Evolutionary conservation across 75 land plant species (phyloP), one percentile per base, ranked within the genome.

Genomic region (Pinus tabuliformis): DNA sequence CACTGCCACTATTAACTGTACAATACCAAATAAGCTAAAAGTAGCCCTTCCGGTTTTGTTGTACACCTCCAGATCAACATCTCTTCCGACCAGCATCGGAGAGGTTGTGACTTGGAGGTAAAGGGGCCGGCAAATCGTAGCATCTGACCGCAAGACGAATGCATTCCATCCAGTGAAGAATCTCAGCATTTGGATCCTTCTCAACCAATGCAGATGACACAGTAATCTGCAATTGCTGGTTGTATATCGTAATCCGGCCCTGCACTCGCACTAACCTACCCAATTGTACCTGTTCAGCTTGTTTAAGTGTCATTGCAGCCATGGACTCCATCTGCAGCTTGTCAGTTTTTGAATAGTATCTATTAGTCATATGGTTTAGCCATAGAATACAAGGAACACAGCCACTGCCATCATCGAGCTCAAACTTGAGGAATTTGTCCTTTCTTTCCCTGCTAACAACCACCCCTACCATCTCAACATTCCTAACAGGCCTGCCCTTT

Each of bases 131-230:
- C 56, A 81, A 77, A 77, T 77, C 77, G 33, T 81, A 79, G 59
- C 83, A 72, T 17, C 71, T 59, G 2, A 79, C 21, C 1, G 94
- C 88, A 49, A 96, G 77, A 21, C 79, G 83, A 70, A 96, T 72
- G 83, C 96, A 96, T 39, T 93, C 90, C 85, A 96, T 77, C 94
- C 94, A 93, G 80, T 93, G 96, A 75, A 89, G 59, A 39, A 86
- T 76, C 85, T 96, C 96, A 9, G 86, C 82, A 81, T 96, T 96
- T 8, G 99, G 96, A 78, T 96, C 96, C 36, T 58, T 71, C 83
- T 96, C 96, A n/a, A 74, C 79, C 56, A 85, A 80, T n/a, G 91
- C 82, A 78, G 88, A 89, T 24, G 83, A 77, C 39, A 87, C 92
- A 0, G 91, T 93, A 14, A 96, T 62, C 80, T 94, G 92, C n/a